Evolutionary conservation across 202 grass and related monocot species (phyloP).

Genomic region (Alloteropsis angusta): DNA sequence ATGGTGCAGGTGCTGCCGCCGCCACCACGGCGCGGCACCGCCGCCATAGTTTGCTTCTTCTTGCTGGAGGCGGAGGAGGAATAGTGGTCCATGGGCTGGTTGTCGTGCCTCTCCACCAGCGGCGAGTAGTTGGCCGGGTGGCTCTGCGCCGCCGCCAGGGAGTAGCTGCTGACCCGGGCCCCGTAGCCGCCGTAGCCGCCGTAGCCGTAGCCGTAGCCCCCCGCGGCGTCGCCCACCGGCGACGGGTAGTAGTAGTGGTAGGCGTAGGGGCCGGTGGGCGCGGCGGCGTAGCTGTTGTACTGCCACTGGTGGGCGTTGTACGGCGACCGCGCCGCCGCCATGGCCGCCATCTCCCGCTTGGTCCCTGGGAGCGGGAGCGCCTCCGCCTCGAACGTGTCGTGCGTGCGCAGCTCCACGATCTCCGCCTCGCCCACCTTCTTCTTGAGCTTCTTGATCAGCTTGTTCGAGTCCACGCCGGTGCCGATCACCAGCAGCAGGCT

Average conservation of each 20-base stretch:
- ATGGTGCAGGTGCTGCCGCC: slow-evolving; percentile 18
- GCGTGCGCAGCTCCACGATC: slow-evolving; percentile 42
- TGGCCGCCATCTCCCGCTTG: not conserved
- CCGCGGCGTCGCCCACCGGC: not conserved
- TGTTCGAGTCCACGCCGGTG: slow-evolving; percentile 51
- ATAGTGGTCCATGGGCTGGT: slow-evolving; percentile 19
- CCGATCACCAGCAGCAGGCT: slow-evolving; percentile 64
- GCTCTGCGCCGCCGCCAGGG: slow-evolving; percentile 27
- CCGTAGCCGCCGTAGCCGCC: too few relatives aligned
- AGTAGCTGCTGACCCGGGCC: slow-evolving; percentile 25
- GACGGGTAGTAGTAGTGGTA: slow-evolving; percentile 34
- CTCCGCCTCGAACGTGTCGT: slow-evolving; percentile 30
- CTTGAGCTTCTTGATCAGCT: slow-evolving; percentile 45
- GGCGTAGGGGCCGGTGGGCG: slow-evolving; percentile 17
- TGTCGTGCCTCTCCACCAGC: slow-evolving; percentile 40
- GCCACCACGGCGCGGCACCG: slow-evolving; percentile 21
- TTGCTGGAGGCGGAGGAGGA: not conserved
- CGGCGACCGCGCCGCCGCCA: slow-evolving; percentile 15
- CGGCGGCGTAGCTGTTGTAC: slow-evolving; percentile 4
- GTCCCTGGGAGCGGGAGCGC: not conserved
- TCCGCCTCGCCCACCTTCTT: slow-evolving; percentile 38
- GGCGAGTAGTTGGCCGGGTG: slow-evolving; percentile 45
- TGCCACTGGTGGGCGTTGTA: not conserved
- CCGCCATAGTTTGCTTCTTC: not conserved
- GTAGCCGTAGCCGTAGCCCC: slow-evolving; percentile 1